Percentiles rank a stretch among this genome's conserved stretches.
Conservation (phyloP, 371 early-diverging fungal species). For the Mucor indicus region DNA sequence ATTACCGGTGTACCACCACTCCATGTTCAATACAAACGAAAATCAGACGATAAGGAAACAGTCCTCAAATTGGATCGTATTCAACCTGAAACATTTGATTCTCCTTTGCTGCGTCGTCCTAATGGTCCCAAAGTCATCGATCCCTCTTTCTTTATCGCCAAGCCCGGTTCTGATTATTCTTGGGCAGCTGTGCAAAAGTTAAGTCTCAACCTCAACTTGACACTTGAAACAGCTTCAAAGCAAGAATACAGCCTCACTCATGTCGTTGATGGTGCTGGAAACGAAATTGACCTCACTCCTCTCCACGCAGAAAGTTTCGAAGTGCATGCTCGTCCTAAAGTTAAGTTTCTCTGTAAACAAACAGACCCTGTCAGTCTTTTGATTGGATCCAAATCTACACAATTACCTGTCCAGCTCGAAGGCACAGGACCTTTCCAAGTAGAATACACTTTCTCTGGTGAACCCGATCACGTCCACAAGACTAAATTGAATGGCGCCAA, state of each 20-base stretch:
- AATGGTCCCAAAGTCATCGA: slow-evolving; percentile 20
- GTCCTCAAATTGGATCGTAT: slow-evolving; percentile 34
- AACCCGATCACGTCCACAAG: not conserved
- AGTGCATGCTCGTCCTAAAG: slow-evolving; percentile 36
- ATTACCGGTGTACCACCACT: slow-evolving; percentile 45
- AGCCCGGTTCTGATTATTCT: slow-evolving; percentile 11
- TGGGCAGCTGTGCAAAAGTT: slow-evolving; percentile 40
- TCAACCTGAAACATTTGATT: slow-evolving; percentile 36
- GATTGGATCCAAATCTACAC: slow-evolving; percentile 24
- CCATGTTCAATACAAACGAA: slow-evolving; percentile 31
- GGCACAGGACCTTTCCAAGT: slow-evolving; percentile 37
- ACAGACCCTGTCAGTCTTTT: slow-evolving; percentile 35
- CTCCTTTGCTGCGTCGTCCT: slow-evolving; percentile 25
- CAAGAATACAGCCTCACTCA: slow-evolving; percentile 25
- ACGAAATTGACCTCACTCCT: slow-evolving; percentile 21
- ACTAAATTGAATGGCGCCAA: not conserved
- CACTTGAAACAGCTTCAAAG: slow-evolving; percentile 23
- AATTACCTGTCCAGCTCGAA: slow-evolving; percentile 29
- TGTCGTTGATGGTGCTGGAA: slow-evolving; percentile 45
- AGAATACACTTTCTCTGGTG: slow-evolving; percentile 18
- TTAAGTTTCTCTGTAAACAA: slow-evolving; percentile 33
- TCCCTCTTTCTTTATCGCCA: slow-evolving; percentile 20
- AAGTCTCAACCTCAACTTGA: slow-evolving; percentile 26
- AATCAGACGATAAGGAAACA: not conserved
- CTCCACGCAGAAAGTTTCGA: slow-evolving; percentile 8